Percentiles rank a stretch among this genome's conserved stretches.
phyloP scores from a whole-genome alignment of 768 basidiomycete genomes.

The Lactifluus hygrophoroides region DNA sequence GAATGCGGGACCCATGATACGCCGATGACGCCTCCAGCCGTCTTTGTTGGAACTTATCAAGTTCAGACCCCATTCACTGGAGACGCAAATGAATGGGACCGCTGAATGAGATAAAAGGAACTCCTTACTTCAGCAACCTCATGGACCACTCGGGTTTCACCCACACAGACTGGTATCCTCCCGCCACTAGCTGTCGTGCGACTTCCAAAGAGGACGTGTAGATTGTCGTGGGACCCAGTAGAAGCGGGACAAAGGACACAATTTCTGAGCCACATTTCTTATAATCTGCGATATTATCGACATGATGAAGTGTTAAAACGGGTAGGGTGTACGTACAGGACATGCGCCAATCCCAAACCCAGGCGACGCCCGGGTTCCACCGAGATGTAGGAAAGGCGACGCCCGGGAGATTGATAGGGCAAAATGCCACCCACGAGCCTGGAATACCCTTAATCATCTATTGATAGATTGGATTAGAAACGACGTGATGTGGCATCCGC shows the following conservation, averaged over 20 bases:
- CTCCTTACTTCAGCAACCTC: background rate
- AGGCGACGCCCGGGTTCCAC: background rate
- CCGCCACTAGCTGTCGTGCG: too few species aligned
- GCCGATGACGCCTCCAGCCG: slow-evolving; percentile 21
- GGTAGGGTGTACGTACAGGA: too few species aligned
- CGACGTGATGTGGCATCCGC: background rate
- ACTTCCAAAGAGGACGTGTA: too few species aligned
- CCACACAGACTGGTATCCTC: too few species aligned
- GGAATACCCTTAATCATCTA: too few species aligned
- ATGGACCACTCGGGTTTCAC: too few species aligned
- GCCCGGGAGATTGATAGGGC: background rate
- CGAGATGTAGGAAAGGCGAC: background rate
- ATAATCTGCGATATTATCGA: too few species aligned
- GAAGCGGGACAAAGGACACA: background rate
- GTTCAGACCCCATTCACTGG: too few species aligned
- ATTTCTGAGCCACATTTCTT: background rate
- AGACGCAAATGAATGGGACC: background rate
- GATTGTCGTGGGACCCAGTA: too few species aligned
- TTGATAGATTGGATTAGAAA: background rate
- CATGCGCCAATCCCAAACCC: too few species aligned
- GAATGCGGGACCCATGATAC: too few species aligned
- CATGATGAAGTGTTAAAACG: background rate
- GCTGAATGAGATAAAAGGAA: background rate
- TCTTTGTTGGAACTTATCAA: slow-evolving; percentile 16
- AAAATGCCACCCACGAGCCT: too few species aligned